phyloP scores from a whole-genome alignment of 1,139 yeast species.

The Taphrina wiesneri region DNA sequence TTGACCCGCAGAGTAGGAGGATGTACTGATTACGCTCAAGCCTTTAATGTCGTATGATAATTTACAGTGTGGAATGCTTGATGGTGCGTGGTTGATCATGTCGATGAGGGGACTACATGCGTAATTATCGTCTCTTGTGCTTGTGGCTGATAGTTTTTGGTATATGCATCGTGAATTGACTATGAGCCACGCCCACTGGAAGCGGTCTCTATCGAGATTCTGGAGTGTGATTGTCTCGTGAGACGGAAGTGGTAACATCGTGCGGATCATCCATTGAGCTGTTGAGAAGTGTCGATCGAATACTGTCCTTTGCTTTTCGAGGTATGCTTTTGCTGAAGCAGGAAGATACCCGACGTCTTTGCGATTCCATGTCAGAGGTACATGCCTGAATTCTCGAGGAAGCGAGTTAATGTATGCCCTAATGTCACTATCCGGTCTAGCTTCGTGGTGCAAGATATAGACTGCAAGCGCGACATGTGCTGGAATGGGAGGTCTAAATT shows the following conservation, averaged over 20 bases:
- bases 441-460: constrained; percentile 5
- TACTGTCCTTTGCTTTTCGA: constrained; percentile 5
- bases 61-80: constrained; percentile 10
- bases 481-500: constrained; percentile 18
- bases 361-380: constrained; percentile 21
- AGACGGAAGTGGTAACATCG: background rate
- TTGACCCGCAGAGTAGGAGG: constrained; percentile 19
- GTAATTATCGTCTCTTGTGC: constrained; percentile 31
- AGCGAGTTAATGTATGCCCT: constrained; percentile 7
- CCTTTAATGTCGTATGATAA: constrained; percentile 20
- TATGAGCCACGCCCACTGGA: constrained; percentile 35
- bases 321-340: background rate
- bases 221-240: background rate
- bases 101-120: constrained; percentile 34
- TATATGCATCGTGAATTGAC: constrained; percentile 35
- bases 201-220: background rate
- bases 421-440: background rate
- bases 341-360: background rate
- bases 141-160: constrained; percentile 12
- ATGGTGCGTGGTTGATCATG: constrained; percentile 34
- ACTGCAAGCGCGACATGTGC: constrained; percentile 30
- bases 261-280: constrained; percentile 8
- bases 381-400: background rate
- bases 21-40: constrained; percentile 14
- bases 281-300: background rate